Percentiles rank a stretch among this genome's conserved stretches.
Evolutionary conservation across 768 basidiomycete species (phyloP).

Genomic region (Dentipellis sp.): DNA sequence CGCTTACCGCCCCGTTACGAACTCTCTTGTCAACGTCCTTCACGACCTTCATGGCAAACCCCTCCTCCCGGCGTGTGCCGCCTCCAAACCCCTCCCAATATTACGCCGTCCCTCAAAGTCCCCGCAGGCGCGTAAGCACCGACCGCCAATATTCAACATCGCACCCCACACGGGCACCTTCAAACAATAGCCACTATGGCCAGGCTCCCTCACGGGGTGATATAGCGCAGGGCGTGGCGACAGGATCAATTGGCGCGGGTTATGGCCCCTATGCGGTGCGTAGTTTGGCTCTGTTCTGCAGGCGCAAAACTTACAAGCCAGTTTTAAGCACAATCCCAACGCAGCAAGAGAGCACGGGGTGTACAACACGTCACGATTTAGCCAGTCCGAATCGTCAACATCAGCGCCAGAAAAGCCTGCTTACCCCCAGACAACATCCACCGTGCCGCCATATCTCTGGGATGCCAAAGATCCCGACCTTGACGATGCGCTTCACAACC

Average conservation of each 20-base stretch:
- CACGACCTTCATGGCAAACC: conserved; percentile 10
- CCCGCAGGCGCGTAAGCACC: conserved; percentile 15
- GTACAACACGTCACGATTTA: conserved; percentile 47
- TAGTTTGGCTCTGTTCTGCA: not conserved
- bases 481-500: conserved; percentile 88
- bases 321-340: conserved; percentile 45
- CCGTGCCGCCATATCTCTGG: conserved; percentile 67
- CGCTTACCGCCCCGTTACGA: not conserved
- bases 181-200: not conserved
- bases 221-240: conserved; percentile 72
- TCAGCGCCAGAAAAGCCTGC: conserved; percentile 27
- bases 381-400: conserved; percentile 33
- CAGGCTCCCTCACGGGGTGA: conserved; percentile 28
- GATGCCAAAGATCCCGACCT: conserved; percentile 75
- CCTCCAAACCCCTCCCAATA: conserved; percentile 37
- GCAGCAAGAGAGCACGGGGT: conserved; percentile 29
- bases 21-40: not conserved
- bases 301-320: not conserved
- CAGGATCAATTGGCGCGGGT: conserved; percentile 65
- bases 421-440: conserved; percentile 40
- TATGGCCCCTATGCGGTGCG: conserved; percentile 84
- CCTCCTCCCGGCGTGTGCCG: conserved; percentile 7
- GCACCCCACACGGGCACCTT: conserved; percentile 14
- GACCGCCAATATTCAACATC: conserved; percentile 10
- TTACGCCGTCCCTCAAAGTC: conserved; percentile 59